Evolutionary conservation across 257 asterid genomes (phyloP).

Genomic region (Leptodermis oblonga): DNA sequence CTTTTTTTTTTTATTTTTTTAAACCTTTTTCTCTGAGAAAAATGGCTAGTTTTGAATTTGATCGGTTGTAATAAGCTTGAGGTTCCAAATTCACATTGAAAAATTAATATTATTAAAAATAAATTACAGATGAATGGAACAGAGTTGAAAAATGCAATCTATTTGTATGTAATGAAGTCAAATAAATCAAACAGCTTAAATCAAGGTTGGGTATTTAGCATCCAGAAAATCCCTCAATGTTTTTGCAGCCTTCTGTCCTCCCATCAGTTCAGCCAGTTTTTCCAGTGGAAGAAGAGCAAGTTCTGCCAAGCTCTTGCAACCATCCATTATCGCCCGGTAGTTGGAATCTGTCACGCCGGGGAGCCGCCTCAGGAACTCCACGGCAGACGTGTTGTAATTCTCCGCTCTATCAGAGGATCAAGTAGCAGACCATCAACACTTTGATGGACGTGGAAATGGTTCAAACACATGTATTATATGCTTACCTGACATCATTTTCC

Average conservation of each 20-base stretch:
- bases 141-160: not conserved
- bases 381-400: constrained; percentile 87
- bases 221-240: constrained; percentile 87
- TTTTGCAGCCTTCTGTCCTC: constrained; percentile 83
- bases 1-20: too few relatives aligned
- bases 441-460: too few relatives aligned
- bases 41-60: not conserved
- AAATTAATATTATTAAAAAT: not conserved
- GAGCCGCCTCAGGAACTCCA: constrained; percentile 85
- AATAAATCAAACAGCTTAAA: constrained; percentile 26
- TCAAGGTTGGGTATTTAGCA: constrained; percentile 90
- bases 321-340: constrained; percentile 78
- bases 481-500: constrained; percentile 78
- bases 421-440: constrained; percentile 9
- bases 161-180: not conserved
- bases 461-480: not conserved
- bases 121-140: constrained; percentile 6
- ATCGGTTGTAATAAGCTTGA: not conserved
- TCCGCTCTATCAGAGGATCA: constrained; percentile 59
- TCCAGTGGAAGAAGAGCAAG: constrained; percentile 73
- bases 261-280: constrained; percentile 74
- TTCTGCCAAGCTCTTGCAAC: constrained; percentile 78
- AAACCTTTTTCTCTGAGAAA: too few relatives aligned
- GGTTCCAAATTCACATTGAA: not conserved
- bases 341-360: constrained; percentile 95